Evolutionary conservation across 2,329 filamentous ascomycete genomes (phyloP), one percentile per base, ranked within the genome.

Genomic region (Metarhizium robertsii): DNA sequence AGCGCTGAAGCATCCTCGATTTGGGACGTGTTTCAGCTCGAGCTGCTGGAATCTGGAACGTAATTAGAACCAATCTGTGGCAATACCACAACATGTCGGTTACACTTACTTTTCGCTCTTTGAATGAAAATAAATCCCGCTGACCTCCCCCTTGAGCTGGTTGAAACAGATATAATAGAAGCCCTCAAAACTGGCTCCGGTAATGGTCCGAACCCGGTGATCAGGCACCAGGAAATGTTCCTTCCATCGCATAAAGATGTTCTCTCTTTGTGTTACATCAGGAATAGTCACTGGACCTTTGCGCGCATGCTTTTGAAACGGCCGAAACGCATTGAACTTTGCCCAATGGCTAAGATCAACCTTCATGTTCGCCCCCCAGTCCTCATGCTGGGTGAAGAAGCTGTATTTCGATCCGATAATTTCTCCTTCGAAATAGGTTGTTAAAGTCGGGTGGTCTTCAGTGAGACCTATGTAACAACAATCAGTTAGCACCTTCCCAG

Each of bases 91-190:
- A 29, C 47, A 38, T 20, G 20, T 14, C n/a, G 16, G 29, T 14
- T 20, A 5, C 81, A 34, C 88, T 74, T 73, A 96, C 90, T 92
- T 96, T 75, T 97, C 92, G 73, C 92, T 97, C 75, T 95, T 96
- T 13, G 90, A 88, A 74, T 99, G 94, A 70, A 96, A 99, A 73
- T 99, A 99, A 57, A 97, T 96, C 18, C 94, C 94, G 66, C 85
- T 92, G 45, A 99, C 88, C 60, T 81, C 86, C 7, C 92, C 94
- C 60, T 86, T 82, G 51, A 90, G 76, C 72, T 97, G 92, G 70
- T 97, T 96, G 75, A 97, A 97, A 74, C 92, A 96, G 62, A 99
- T 97, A 67, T 99, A 99, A 70, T 97, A 99, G 69, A 99, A 99
- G 0, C 94, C 94, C 67, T 99, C 94, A 58, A 97, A 99, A 66